Conservation (phyloP, 2,329 filamentous ascomycete genomes). For the Chaetomiaceae sp. region DNA sequence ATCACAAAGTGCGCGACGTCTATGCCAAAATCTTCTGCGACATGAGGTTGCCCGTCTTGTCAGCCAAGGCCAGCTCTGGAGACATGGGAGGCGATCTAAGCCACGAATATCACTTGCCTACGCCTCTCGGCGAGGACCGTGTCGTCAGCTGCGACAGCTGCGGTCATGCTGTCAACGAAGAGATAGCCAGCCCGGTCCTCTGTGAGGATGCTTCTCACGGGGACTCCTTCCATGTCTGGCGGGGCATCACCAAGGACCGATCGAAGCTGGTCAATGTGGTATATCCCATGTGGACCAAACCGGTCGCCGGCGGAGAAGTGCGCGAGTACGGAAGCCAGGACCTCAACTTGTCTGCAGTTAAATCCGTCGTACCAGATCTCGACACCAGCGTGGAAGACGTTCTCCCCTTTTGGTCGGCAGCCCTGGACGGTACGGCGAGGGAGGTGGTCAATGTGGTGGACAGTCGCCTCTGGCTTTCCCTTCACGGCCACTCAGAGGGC, state of each 20-base stretch:
- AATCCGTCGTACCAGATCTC: slow-evolving; percentile 57
- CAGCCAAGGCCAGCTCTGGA: slow-evolving; percentile 88
- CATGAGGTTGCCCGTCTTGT: slow-evolving; percentile 73
- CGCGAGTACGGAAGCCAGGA: slow-evolving; percentile 26
- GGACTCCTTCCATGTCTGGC: slow-evolving; percentile 42
- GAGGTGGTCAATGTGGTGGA: slow-evolving; percentile 35
- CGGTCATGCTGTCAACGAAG: slow-evolving; percentile 76
- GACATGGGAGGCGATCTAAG: slow-evolving; percentile 90
- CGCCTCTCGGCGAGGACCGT: slow-evolving; percentile 74
- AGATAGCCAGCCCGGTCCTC: slow-evolving; percentile 54
- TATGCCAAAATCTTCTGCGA: slow-evolving; percentile 77
- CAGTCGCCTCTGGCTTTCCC: slow-evolving; percentile 24
- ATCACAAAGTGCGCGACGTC: slow-evolving; percentile 63
- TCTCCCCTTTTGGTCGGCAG: slow-evolving; percentile 44
- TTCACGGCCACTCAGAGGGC: slow-evolving; percentile 1
- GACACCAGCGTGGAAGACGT: slow-evolving; percentile 64
- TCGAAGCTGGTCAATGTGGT: slow-evolving; percentile 64
- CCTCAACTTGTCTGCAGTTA: slow-evolving; percentile 55
- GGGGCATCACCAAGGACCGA: slow-evolving; percentile 61
- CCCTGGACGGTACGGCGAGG: slow-evolving; percentile 17
- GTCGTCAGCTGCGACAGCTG: slow-evolving; percentile 71
- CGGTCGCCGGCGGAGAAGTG: slow-evolving; percentile 13
- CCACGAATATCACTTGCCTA: slow-evolving; percentile 89
- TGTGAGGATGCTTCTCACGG: slow-evolving; percentile 3
- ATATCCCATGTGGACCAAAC: slow-evolving; percentile 41